phyloP scores from a whole-genome alignment of 495 filamentous ascomycete genomes.

The Lasiosphaeria hispida region DNA sequence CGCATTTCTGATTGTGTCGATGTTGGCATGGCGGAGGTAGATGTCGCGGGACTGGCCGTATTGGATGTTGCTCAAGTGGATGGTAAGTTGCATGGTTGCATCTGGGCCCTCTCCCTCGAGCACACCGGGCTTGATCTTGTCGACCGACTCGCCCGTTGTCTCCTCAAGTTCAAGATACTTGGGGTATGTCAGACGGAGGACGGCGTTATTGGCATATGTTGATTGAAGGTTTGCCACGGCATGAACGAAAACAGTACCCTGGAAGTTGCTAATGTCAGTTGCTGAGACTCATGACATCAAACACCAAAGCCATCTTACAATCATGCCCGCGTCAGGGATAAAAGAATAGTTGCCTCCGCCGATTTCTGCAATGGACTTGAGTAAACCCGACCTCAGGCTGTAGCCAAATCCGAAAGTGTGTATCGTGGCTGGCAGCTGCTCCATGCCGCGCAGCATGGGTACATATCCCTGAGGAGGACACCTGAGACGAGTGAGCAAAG shows the following conservation, averaged over 20 bases:
- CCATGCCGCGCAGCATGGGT: slow-evolving; percentile 34
- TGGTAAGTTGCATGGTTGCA: slow-evolving; percentile 22
- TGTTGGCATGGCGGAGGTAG: slow-evolving; percentile 28
- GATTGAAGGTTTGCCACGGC: slow-evolving; percentile 48
- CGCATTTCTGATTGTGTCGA: neutral
- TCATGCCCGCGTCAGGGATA: slow-evolving; percentile 49
- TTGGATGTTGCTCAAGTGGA: slow-evolving; percentile 41
- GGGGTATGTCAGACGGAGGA: slow-evolving; percentile 34
- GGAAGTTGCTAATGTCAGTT: neutral
- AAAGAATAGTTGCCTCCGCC: slow-evolving; percentile 45
- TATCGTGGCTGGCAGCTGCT: slow-evolving; percentile 36
- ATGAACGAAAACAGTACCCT: slow-evolving; percentile 47
- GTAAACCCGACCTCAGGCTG: slow-evolving; percentile 36
- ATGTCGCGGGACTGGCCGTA: slow-evolving; percentile 50
- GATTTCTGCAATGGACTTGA: slow-evolving; percentile 46
- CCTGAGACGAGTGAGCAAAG: slow-evolving; percentile 1
- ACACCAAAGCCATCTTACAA: slow-evolving; percentile 26
- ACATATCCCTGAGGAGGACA: slow-evolving; percentile 37
- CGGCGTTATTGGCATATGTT: slow-evolving; percentile 39
- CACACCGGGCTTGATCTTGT: slow-evolving; percentile 19
- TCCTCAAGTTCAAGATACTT: slow-evolving; percentile 29
- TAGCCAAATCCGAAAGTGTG: slow-evolving; percentile 52
- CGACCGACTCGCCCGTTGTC: slow-evolving; percentile 35
- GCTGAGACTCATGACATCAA: neutral
- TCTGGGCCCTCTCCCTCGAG: slow-evolving; percentile 7